Base-by-base conservation (phyloP, 1,284 basidiomycete genomes). In the Mrakiaceae sp. region DNA sequence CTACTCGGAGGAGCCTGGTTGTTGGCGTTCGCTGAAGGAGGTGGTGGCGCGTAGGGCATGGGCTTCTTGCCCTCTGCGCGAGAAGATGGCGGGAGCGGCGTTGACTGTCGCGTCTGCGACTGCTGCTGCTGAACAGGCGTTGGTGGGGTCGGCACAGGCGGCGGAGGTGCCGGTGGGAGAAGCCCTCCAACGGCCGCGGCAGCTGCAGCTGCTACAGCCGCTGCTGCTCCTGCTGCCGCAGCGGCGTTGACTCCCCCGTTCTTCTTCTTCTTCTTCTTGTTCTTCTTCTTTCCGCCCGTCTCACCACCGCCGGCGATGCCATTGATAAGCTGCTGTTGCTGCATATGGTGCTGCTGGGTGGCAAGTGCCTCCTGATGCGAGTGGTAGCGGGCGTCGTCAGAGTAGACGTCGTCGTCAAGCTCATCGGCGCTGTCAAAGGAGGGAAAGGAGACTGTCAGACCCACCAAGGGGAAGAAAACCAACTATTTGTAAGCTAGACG, bases 11-110 rank as follows among this genome's bases (percentile, higher is more conserved):
- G 46, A 71, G 70, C 59, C 72, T 72, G 67, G 73, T 68, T 39
- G 70, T 71, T 27, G 74, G 70, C 47, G 11, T 65, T 60, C 44
- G 64, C 64, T 11, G 66, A 63, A 55, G 59, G 61, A n/a, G 66
- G 69, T 27, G 70, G 46, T 71, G 72, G 69, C 3, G 70, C 69
- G 64, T 82, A 83, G 2, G 80, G 75, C 86, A 87, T 87, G 44
- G 86, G 86, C 70, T 86, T 84, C 74, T 88, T 88, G 71, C 86
- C 86, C 55, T 85, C 85, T 10, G 86, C 87, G 44, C 87, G 78
- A 46, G 86, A 86, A 67, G 81, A 83, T 50, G 78, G 86, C 69
- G 75, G 82, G 68, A 75, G 82, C 71, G 61, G 78, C 71, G 51
- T 78, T 69, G 43, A 78, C 70, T 11, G 71, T 67, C 68, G 70